Conservation (phyloP, 768 basidiomycete genomes). For the Holtermannia corniformis region DNA sequence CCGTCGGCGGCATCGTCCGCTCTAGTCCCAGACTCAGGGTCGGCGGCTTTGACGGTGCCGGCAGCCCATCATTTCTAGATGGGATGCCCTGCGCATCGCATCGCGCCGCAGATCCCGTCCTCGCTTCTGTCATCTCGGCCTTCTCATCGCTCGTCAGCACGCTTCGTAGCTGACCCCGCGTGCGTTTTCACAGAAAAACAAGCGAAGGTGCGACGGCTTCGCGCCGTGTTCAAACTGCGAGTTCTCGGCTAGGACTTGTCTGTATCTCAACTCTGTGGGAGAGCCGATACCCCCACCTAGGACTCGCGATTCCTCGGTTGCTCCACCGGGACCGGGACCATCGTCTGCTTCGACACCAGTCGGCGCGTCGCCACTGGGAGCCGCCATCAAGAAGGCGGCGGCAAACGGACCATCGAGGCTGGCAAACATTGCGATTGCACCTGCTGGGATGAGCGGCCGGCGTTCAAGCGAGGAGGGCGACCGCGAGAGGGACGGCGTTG, state of each 20-base stretch:
- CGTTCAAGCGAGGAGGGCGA: slow-evolving; percentile 1
- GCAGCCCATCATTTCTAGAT: too few relatives aligned
- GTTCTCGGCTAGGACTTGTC: slow-evolving; percentile 36
- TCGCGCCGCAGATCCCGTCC: too few relatives aligned
- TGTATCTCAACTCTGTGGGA: slow-evolving; percentile 37
- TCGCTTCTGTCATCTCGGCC: too few relatives aligned
- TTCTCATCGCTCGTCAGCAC: too few relatives aligned
- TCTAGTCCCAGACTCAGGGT: too few relatives aligned
- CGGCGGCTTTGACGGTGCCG: too few relatives aligned
- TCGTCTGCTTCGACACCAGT: background rate
- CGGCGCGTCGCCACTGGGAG: too few relatives aligned
- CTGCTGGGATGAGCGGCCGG: slow-evolving; percentile 5
- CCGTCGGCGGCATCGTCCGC: too few relatives aligned
- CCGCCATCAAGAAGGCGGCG: background rate
- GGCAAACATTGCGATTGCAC: slow-evolving; percentile 4
- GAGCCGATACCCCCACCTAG: slow-evolving; percentile 38
- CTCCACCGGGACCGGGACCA: background rate
- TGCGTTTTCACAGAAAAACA: slow-evolving; percentile 37
- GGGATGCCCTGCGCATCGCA: too few relatives aligned
- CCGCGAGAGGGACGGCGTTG: background rate
- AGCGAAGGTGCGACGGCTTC: slow-evolving; percentile 40
- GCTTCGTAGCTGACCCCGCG: too few relatives aligned
- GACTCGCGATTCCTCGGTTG: slow-evolving; percentile 19
- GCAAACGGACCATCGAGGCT: background rate
- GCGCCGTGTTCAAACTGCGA: slow-evolving; percentile 41